phyloP scores from a whole-genome alignment of 192 early-diverging fungal genomes.

The Entomortierella beljakovae region DNA sequence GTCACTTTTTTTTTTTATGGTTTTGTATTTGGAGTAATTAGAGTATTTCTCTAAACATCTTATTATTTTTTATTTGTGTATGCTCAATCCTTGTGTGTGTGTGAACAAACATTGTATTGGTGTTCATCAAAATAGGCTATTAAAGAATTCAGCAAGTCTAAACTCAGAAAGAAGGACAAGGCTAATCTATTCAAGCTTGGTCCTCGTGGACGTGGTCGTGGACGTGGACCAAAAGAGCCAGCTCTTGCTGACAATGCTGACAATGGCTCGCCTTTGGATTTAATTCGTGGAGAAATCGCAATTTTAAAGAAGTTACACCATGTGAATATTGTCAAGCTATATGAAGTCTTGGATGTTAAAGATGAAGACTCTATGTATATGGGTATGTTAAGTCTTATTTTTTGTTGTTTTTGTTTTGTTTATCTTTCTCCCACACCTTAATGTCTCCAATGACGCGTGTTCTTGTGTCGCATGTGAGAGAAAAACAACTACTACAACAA shows the following conservation, averaged over 20 bases:
- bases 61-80: background rate
- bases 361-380: conserved; percentile 84
- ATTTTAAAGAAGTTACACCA: conserved; percentile 96
- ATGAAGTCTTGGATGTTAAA: conserved; percentile 94
- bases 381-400: conserved; percentile 49
- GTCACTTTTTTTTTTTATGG: too few species aligned
- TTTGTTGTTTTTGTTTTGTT: background rate
- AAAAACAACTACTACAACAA: too few species aligned
- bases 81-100: too few species aligned
- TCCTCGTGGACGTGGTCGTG: conserved; percentile 67
- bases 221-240: conserved; percentile 28
- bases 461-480: too few species aligned
- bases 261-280: conserved; percentile 81
- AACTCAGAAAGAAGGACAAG: conserved; percentile 79
- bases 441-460: conserved; percentile 69
- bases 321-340: conserved; percentile 85
- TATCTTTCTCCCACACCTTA: too few species aligned
- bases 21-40: too few species aligned
- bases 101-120: too few species aligned
- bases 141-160: conserved; percentile 94
- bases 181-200: conserved; percentile 61
- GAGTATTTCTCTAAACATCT: too few species aligned
- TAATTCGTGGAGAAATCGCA: conserved; percentile 91
- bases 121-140: conserved; percentile 72
- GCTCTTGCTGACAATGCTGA: conserved; percentile 57